Evolutionary conservation across 2,329 filamentous ascomycete genomes (phyloP), one percentile per base, ranked within the genome.

Genomic region (Pseudogymnoascus sp.): DNA sequence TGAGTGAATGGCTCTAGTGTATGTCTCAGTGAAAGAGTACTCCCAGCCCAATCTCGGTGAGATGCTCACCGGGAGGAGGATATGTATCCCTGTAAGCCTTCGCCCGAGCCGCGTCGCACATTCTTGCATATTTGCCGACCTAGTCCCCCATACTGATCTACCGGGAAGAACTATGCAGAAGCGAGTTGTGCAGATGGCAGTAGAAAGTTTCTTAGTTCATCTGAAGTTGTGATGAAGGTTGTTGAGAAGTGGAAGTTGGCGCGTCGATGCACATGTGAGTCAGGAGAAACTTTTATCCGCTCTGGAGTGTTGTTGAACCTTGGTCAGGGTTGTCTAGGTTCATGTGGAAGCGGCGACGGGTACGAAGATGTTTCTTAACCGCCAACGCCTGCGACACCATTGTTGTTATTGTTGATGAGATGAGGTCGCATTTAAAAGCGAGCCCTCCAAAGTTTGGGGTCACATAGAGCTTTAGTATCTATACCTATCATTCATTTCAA

Each of bases 401-500:
- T 56, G 29, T 35, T 56, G 26, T 35, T 56, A 6, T 29, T 29
- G 23, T 56, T 56, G 50, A 56, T 56, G 50, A 35, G 50, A 56
- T 56, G 50, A 56, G 50, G 50, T 56, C 29, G 50, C 50, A 56
- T 56, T 35, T 33, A 35, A 33, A 56, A 56, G 29, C 50, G 50
- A 56, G 15, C 29, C 50, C 50, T 56, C 50, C 29, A 56, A 56
- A 33, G 50, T 56, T 56, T 56, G 50, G 50, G 50, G 46, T 53
- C 46, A 53, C 46, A 31, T 56, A 35, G 29, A 19, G 50, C 29
- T 56, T 56, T 33, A 56, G 50, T 35, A 56, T 56, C 29, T 35
- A 56, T 56, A 56, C 50, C 17, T 56, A 56, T 56, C 50, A 33
- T 56, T 56, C 50, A 56, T 56, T 33, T 35, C 50, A 56, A 56